Evolutionary conservation across 805 yeast species (phyloP), one percentile per base, ranked within the genome.

Genomic region (Wickerhamiella brachini): DNA sequence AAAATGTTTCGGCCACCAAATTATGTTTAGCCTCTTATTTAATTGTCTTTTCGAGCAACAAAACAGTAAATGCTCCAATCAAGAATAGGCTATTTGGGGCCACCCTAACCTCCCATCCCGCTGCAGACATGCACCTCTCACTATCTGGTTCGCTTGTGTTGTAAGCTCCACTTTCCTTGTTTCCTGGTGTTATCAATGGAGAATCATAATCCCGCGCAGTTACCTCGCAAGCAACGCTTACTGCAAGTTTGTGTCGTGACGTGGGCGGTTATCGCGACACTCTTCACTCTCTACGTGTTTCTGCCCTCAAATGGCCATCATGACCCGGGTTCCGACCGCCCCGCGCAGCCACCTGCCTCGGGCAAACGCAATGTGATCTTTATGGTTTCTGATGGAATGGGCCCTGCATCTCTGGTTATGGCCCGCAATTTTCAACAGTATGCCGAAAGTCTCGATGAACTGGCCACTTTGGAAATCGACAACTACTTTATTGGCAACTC

Each of bases 301-400:
- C 38, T 22, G 15, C 34, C 45, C 10, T 18, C 24, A 12, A 18
- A 9, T 17, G 24, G 42, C 20, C 18, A 8, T 22, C 26, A n/a
- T 3, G 34, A n/a, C 15, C 21, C 45, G 20, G 26, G 21, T 20
- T n/a, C 23, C 9, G 18, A 43, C 9, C 34, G 4, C 29, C 17
- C 18, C 38, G 22, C 18, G 23, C 18, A n/a, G 24, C 47, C 44
- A 5, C 44, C 44, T 6, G 34, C 41, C n/a, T 15, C 46, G 20
- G 34, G 45, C 34, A 85, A 84, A 71, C 81, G 78, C 61, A 87
- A 87, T 60, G 75, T 88, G 51, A 83, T 87, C 49, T 85, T 87
- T 71, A 80, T 87, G 77, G 95, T 87, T 31, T 81, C 94, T 2
- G 96, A 87, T 65, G 96, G 96, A n/a, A 86, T 87, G 83, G 95